Percentiles rank a stretch among this genome's conserved stretches.
Conservation (phyloP, 495 filamentous ascomycete species). For the Penicillium coffeae region DNA sequence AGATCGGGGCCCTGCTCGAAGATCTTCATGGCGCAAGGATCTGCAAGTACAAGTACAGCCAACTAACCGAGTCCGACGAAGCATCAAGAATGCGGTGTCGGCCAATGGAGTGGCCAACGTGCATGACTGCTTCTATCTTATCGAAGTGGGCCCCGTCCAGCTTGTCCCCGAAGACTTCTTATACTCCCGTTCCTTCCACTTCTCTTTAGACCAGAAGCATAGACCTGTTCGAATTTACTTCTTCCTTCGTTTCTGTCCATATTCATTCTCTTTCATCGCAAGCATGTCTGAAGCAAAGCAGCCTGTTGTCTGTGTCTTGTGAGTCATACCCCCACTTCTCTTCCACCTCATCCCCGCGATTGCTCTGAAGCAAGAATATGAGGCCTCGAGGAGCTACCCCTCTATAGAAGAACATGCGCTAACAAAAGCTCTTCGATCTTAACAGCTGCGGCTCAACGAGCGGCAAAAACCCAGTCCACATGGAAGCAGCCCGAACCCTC, state of each 20-base stretch:
- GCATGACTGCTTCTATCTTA: conserved; percentile 10
- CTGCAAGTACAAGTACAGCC: background rate
- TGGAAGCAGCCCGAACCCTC: conserved; percentile 74
- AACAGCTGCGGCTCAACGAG: conserved; percentile 68
- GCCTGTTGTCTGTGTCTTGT: conserved; percentile 78
- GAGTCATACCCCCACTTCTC: conserved; percentile 32
- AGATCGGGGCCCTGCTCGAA: background rate
- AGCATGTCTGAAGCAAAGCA: conserved; percentile 42
- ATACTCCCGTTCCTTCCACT: background rate
- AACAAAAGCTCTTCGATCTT: conserved; percentile 2
- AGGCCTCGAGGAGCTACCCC: too few relatives aligned
- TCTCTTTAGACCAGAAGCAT: background rate
- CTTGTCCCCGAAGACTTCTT: background rate
- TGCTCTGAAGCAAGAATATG: too few relatives aligned
- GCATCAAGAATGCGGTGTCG: background rate
- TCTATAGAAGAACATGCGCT: conserved; percentile 9
- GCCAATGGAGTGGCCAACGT: conserved; percentile 8
- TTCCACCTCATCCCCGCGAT: too few relatives aligned
- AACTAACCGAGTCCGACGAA: background rate
- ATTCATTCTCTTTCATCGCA: background rate
- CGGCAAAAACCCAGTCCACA: conserved; percentile 64
- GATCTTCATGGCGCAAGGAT: background rate
- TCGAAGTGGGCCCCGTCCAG: conserved; percentile 13
- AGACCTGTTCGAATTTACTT: background rate
- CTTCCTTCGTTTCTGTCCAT: background rate